Conservation (phyloP, 768 basidiomycete species). For the Mycena rebaudengoi region DNA sequence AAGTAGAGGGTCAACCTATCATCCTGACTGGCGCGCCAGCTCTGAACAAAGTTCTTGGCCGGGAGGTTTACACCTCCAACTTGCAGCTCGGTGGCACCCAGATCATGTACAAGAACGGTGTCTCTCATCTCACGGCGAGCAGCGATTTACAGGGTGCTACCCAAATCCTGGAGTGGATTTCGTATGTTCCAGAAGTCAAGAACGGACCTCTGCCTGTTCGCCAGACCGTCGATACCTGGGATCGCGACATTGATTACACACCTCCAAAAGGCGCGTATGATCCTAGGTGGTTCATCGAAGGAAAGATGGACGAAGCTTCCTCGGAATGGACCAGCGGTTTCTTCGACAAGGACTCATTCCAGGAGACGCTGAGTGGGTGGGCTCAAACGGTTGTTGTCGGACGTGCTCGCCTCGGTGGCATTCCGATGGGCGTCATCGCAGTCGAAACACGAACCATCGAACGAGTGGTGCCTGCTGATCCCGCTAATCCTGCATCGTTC, state of each 20-base stretch:
- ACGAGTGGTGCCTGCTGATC: constrained; percentile 95
- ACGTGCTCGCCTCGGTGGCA: constrained; percentile 94
- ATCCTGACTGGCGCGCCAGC: constrained; percentile 97
- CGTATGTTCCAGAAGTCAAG: constrained; percentile 89
- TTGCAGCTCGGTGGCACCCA: constrained; percentile 99
- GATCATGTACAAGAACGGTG: constrained; percentile 99
- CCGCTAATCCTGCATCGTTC: constrained; percentile 95
- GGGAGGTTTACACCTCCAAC: constrained; percentile 99
- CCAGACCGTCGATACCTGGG: constrained; percentile 81
- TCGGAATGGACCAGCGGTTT: constrained; percentile 87
- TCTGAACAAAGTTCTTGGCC: constrained; percentile 97
- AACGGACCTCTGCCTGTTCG: constrained; percentile 84
- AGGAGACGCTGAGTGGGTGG: constrained; percentile 98
- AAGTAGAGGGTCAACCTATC: constrained; percentile 99
- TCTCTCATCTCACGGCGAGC: constrained; percentile 93
- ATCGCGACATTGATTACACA: constrained; percentile 88
- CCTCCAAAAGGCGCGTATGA: constrained; percentile 97
- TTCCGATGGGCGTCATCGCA: constrained; percentile 97
- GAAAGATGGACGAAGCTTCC: constrained; percentile 86
- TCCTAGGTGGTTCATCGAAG: constrained; percentile 97
- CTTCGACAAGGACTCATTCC: constrained; percentile 98
- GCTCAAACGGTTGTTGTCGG: constrained; percentile 99
- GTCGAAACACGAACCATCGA: constrained; percentile 98
- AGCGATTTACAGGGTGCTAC: constrained; percentile 96
- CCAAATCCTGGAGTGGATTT: constrained; percentile 93